Base-by-base conservation (phyloP, 768 basidiomycete species). In the Boletus eberwhitei region DNA sequence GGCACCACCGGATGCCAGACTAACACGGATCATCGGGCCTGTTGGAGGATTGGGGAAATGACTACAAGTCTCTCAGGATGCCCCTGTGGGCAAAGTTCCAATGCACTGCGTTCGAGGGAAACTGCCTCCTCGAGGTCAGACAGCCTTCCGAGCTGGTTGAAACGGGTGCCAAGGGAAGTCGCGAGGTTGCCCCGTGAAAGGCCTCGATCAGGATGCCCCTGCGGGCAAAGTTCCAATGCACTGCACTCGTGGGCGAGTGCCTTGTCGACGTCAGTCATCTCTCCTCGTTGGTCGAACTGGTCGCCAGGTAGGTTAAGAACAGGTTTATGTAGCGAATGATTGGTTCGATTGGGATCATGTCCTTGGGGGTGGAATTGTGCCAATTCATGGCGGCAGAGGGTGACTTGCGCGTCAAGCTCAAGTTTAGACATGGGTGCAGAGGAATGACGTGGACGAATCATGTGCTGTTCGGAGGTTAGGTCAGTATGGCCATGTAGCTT, bases 121-220 rank as follows among this genome's bases (percentile, higher is more conserved):
- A 22, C 13, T 41, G 21, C 40, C 40, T 16, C 22, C 1, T 24
- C 14, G 2, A 24, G 22, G 40, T 41, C 40, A 41, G 40, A 9
- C 7, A 24, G 3, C 14, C 22, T 16, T 41, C 22, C 14, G 5
- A 24, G 40, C 21, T 16, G 40, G 0, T 5, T 16, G 14, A 8
- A 41, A 22, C 21, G 8, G 39, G 0, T 2, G 3, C 3, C 2
- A 5, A 21, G 13, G 21, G 0, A 21, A 19, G 0, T 5, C 5
- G n/a, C n/a, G n/a, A n/a, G n/a, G n/a, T 22, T 14, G 7, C 40
- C 5, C 12, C 21, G 21, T 21, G 39, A 22, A 21, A 3, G 1
- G 29, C 3, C 6, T 21, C 21, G 40, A 22, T 14, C 1, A 22
- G 40, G 40, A 41, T 41, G 21, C 13, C 40, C 40, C 21, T 22